phyloP scores from a whole-genome alignment of 345 rosid species.

The Populus simonii region DNA sequence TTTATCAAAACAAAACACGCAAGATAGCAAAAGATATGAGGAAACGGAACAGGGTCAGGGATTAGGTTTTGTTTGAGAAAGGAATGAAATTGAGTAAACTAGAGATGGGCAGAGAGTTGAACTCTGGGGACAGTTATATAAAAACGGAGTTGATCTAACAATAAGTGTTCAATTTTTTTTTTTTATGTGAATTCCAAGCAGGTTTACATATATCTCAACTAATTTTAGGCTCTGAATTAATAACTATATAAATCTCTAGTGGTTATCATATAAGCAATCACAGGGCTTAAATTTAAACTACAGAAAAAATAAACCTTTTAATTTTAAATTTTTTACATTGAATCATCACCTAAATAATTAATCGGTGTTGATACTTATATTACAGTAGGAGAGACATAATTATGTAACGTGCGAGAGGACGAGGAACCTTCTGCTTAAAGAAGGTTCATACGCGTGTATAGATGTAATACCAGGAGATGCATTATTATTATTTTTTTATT shows the following conservation, averaged over 20 bases:
- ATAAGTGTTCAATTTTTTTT: too few species aligned
- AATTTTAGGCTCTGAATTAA: too few species aligned
- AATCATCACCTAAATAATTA: too few species aligned
- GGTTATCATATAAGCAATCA: too few species aligned
- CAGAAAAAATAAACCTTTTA: too few species aligned
- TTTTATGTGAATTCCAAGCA: too few species aligned
- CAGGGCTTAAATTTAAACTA: too few species aligned
- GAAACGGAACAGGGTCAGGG: background rate
- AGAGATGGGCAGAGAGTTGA: background rate
- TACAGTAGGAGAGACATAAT: background rate
- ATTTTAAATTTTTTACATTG: too few species aligned
- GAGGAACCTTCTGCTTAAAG: background rate
- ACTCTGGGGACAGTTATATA: background rate
- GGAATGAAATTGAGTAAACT: background rate
- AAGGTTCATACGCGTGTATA: background rate
- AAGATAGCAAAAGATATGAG: background rate
- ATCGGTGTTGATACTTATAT: too few species aligned
- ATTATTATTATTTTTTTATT: too few species aligned
- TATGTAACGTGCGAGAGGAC: background rate
- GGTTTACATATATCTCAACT: too few species aligned
- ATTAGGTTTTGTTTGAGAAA: background rate
- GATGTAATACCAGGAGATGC: background rate
- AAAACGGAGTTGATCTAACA: background rate
- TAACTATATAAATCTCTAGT: too few species aligned
- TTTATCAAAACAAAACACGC: background rate